Evolutionary conservation across 1,284 basidiomycete species (phyloP).

Genomic region (Sanghuangporus sanghuang): DNA sequence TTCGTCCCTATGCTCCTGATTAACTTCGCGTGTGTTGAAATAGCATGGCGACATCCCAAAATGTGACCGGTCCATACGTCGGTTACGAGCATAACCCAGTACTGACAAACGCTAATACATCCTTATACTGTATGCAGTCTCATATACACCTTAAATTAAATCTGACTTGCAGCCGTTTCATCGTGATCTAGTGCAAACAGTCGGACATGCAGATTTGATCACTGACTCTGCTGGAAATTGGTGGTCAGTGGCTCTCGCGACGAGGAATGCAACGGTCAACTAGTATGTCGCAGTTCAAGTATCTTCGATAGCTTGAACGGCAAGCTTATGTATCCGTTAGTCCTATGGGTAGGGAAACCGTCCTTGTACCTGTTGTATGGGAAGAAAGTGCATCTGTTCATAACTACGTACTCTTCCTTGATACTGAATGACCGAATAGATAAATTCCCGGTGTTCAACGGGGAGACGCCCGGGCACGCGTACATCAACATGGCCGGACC

Average conservation of each 20-base stretch:
- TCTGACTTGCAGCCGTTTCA: not conserved
- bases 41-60: constrained; percentile 20
- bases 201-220: constrained; percentile 38
- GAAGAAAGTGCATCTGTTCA: constrained; percentile 29
- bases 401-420: not conserved
- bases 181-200: constrained; percentile 29
- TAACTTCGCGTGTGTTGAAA: not conserved
- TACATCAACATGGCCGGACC: constrained; percentile 16
- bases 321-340: not conserved
- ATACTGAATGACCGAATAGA: not conserved
- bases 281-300: constrained; percentile 11
- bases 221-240: constrained; percentile 33
- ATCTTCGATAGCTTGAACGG: not conserved
- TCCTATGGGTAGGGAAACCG: constrained; percentile 36
- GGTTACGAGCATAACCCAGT: constrained; percentile 39
- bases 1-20: not conserved
- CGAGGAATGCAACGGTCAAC: constrained; percentile 34
- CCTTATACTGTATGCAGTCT: constrained; percentile 22
- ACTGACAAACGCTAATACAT: constrained; percentile 33
- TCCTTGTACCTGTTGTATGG: constrained; percentile 39
- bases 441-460: constrained; percentile 17
- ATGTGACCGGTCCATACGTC: constrained; percentile 28
- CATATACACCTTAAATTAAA: not conserved
- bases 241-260: constrained; percentile 39
- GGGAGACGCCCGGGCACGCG: constrained; percentile 9